These are phyloP conservation scores for Aureobasidium sp. DNA, from an alignment of 2,329 filamentous ascomycete species.

Conservation along the genomic window DNA sequence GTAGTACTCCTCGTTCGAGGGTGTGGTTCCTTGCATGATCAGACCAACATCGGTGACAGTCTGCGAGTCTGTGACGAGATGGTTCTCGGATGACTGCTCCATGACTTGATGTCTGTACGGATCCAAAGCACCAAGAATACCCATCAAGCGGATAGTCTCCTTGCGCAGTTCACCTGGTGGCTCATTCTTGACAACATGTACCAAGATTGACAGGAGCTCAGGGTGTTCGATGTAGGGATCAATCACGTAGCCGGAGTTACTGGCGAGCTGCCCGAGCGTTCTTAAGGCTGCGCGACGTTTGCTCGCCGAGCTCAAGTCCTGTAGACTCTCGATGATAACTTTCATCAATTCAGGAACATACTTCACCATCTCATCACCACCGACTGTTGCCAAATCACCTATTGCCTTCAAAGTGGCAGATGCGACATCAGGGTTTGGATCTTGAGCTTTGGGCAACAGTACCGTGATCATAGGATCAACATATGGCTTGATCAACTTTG, in stretches of 20 bases:
- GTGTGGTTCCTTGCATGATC: conserved; percentile 95
- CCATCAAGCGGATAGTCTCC: conserved; percentile 94
- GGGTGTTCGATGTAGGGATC: conserved; percentile 93
- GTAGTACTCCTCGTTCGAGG: conserved; percentile 97
- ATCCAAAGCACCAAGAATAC: conserved; percentile 87
- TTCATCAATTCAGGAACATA: conserved; percentile 93
- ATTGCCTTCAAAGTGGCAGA: conserved; percentile 93
- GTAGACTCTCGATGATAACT: conserved; percentile 84
- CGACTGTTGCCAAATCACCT: conserved; percentile 86
- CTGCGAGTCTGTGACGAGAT: conserved; percentile 58
- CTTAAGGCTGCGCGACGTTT: conserved; percentile 89
- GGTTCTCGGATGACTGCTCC: conserved; percentile 75
- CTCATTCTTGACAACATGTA: conserved; percentile 90
- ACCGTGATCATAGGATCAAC: conserved; percentile 95
- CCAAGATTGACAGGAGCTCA: conserved; percentile 81
- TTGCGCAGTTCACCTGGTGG: conserved; percentile 77
- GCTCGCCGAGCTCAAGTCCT: conserved; percentile 82
- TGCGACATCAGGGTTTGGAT: conserved; percentile 77
- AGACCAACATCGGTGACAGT: conserved; percentile 84
- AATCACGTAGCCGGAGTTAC: conserved; percentile 96
- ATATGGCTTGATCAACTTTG: conserved; percentile 88
- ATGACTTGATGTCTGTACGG: conserved; percentile 95
- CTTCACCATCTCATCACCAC: conserved; percentile 83
- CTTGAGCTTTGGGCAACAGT: conserved; percentile 83
- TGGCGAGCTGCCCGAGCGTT: conserved; percentile 84